Base-by-base conservation (phyloP, 345 rosid species). In the Turnera subulata region DNA sequence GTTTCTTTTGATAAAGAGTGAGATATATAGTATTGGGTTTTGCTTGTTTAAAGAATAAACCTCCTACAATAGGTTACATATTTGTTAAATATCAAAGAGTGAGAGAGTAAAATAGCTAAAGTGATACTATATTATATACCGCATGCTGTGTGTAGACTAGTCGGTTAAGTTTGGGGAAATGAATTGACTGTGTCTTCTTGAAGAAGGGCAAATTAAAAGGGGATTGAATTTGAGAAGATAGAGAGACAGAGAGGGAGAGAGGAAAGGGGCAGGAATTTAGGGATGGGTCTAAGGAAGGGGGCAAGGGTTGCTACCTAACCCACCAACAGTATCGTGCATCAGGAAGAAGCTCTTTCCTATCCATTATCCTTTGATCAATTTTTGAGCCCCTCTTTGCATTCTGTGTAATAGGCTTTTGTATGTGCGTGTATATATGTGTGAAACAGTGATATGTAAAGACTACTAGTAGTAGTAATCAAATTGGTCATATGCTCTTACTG, bases 271-370 rank as follows among this genome's bases (percentile, higher is more conserved):
- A 66, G 80, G 83, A 81, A 78, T 76, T 72, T 73, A 66, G 54
- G 72, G 80, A 80, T 73, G 83, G 81, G 89, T 32, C 85, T 80
- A 73, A 67, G 21, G 43, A 37, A 8, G 63, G 71, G 84, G 82
- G 64, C 83, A 85, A 89, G 70, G 64, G 35, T 69, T 85, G 93
- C 78, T 73, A 75, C 86, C 85, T 42, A 81, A 83, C 78, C 86
- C 74, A 82, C 92, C 88, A 79, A 82, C 92, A 85, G 60, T 59
- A 71, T 81, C 86, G 70, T 85, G 93, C 79, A 62, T 37, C 50
- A 42, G 51, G 75, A 61, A 66, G 58, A 8, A 29, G 58, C 35
- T 29, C 80, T 73, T 75, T 74, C 73, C 61, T 59, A 26, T 73
- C 78, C 68, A 48, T 29, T 67, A 56, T 73, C 81, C 58, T 58